Conservation (phyloP, 73 alveolate genomes). For the Strombidium stylifer region DNA sequence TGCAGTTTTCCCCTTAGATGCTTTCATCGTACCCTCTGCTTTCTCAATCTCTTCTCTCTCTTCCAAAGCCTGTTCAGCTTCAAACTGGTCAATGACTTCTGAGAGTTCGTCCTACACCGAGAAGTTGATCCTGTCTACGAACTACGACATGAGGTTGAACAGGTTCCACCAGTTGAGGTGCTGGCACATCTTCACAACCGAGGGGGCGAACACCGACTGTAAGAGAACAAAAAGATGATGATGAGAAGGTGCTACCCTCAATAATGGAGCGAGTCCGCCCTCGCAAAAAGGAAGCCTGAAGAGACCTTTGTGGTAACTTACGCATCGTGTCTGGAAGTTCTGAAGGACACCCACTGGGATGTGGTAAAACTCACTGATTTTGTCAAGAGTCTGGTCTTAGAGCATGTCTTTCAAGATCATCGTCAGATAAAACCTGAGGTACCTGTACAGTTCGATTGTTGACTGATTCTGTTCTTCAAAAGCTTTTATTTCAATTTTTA, state of each 20-base stretch:
- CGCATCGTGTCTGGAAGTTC: constrained; percentile 12
- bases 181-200: constrained; percentile 40
- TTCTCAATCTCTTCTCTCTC: too few species aligned
- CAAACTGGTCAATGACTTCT: constrained; percentile 6
- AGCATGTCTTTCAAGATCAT: constrained; percentile 43
- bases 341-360: constrained; percentile 11
- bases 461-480: constrained; percentile 40
- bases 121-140: constrained; percentile 50
- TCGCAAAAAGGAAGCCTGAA: too few species aligned
- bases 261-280: too few species aligned
- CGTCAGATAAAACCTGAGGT: constrained; percentile 40
- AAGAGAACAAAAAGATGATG: too few species aligned
- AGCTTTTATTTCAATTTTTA: constrained; percentile 1
- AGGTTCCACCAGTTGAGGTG: constrained; percentile 57
- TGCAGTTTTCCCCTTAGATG: not conserved
- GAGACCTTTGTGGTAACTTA: not conserved
- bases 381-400: constrained; percentile 7
- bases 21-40: too few species aligned
- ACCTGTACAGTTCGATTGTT: constrained; percentile 11
- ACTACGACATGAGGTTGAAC: constrained; percentile 30
- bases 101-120: constrained; percentile 41
- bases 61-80: not conserved
- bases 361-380: constrained; percentile 16
- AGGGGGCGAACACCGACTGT: constrained; percentile 19
- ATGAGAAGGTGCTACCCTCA: too few species aligned